These are phyloP conservation scores for Stentor coeruleus DNA, from an alignment of 73 alveolate genomes.

Conservation along the genomic window DNA sequence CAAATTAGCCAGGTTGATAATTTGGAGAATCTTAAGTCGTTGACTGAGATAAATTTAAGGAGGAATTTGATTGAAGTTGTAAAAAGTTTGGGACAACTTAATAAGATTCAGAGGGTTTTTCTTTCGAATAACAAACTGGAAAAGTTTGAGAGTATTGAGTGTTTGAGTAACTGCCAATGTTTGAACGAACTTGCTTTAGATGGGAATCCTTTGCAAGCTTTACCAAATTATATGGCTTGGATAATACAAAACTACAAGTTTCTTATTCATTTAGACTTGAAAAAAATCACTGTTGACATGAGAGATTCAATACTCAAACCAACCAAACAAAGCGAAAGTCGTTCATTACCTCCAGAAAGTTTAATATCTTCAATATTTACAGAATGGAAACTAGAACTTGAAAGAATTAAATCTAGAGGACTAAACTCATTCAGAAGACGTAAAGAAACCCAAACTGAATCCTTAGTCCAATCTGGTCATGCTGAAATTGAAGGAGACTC, in stretches of 20 bases:
- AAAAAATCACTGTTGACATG: conserved; percentile 1
- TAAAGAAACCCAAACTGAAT: conserved; percentile 70
- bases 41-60: conserved; percentile 65
- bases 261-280: not conserved
- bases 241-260: not conserved
- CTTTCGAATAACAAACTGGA: conserved; percentile 58
- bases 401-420: conserved; percentile 68
- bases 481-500: conserved; percentile 96
- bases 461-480: conserved; percentile 92
- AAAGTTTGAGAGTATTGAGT: conserved; percentile 37
- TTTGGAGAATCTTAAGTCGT: conserved; percentile 50
- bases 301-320: conserved; percentile 28
- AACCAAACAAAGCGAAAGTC: not conserved
- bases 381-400: conserved; percentile 86
- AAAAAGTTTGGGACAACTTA: conserved; percentile 44
- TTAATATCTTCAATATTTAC: conserved; percentile 65
- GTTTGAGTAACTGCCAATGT: conserved; percentile 41
- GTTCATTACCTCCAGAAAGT: conserved; percentile 66
- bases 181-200: conserved; percentile 64
- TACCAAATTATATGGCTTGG: not conserved
- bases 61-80: conserved; percentile 67
- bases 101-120: conserved; percentile 38
- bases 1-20: conserved; percentile 55
- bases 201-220: conserved; percentile 47
- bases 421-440: conserved; percentile 73